phyloP scores from a whole-genome alignment of 768 basidiomycete genomes.

The Podaxis sp. region DNA sequence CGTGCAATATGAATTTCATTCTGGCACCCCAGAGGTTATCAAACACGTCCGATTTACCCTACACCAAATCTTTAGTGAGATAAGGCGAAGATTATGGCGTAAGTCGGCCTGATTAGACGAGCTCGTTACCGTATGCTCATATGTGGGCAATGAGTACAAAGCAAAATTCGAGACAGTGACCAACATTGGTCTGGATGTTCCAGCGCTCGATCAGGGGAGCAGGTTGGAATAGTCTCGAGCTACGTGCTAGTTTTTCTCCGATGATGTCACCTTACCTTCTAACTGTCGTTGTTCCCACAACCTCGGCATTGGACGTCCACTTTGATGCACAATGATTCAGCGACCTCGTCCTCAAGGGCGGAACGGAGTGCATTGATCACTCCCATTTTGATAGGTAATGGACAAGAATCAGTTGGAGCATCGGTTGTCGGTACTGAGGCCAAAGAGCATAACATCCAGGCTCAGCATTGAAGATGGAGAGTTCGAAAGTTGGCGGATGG shows the following conservation, averaged over 20 bases:
- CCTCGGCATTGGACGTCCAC: neutral
- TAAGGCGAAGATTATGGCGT: conserved; percentile 6
- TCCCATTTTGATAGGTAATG: neutral
- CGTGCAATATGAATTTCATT: conserved; percentile 4
- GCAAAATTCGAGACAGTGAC: neutral
- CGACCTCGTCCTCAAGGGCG: no score
- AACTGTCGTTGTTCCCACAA: neutral
- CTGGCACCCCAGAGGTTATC: conserved; percentile 5
- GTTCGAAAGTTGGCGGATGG: neutral
- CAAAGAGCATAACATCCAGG: neutral
- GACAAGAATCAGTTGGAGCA: neutral
- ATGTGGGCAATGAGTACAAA: no score
- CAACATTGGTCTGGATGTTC: neutral
- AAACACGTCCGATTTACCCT: conserved; percentile 4
- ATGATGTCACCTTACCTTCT: neutral
- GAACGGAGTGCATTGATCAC: neutral
- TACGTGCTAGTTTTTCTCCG: neutral
- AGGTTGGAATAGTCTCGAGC: neutral
- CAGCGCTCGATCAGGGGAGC: neutral
- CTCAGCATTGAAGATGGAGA: neutral
- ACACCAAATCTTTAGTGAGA: conserved; percentile 4
- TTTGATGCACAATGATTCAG: no score
- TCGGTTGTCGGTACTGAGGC: neutral
- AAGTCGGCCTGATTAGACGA: neutral
- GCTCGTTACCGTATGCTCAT: neutral